Evolutionary conservation across 1,284 basidiomycete species (phyloP).

Genomic region (Moniliophthora roreri): DNA sequence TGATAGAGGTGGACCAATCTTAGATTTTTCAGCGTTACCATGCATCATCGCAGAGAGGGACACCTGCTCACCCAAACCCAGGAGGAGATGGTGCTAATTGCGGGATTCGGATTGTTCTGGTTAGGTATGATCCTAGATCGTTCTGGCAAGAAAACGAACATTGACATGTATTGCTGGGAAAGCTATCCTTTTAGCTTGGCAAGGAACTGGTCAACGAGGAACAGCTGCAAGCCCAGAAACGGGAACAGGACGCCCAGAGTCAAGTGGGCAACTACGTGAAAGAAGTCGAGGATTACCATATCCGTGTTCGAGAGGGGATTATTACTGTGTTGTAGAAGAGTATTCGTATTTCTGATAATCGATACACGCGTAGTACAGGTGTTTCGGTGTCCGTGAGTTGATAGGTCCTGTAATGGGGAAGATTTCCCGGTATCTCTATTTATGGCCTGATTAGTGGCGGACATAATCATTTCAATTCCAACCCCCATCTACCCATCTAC

Average conservation of each 20-base stretch:
- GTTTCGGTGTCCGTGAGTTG: neutral
- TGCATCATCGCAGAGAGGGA: conserved; percentile 61
- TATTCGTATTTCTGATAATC: conserved; percentile 56
- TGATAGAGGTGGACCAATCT: conserved; percentile 12
- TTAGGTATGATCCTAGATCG: conserved; percentile 37
- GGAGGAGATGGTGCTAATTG: conserved; percentile 70
- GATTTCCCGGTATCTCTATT: conserved; percentile 6
- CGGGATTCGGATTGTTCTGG: conserved; percentile 69
- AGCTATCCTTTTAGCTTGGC: conserved; percentile 51
- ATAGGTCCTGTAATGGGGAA: neutral
- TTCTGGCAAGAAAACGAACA: conserved; percentile 7
- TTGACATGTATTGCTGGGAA: conserved; percentile 3
- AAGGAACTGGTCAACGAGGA: conserved; percentile 26
- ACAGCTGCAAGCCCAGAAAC: conserved; percentile 16
- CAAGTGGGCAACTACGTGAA: conserved; percentile 27
- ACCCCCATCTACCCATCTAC: neutral
- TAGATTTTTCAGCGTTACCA: conserved; percentile 45
- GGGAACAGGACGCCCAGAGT: conserved; percentile 13
- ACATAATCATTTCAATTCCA: neutral
- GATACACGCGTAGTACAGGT: neutral
- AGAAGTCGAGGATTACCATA: conserved; percentile 38
- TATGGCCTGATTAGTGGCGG: neutral
- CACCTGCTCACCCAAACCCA: conserved; percentile 63
- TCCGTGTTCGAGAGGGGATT: conserved; percentile 57
- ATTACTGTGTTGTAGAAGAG: conserved; percentile 72